These are phyloP conservation scores for Pistacia atlantica DNA, from an alignment of 345 rosid genomes.

Conservation along the genomic window DNA sequence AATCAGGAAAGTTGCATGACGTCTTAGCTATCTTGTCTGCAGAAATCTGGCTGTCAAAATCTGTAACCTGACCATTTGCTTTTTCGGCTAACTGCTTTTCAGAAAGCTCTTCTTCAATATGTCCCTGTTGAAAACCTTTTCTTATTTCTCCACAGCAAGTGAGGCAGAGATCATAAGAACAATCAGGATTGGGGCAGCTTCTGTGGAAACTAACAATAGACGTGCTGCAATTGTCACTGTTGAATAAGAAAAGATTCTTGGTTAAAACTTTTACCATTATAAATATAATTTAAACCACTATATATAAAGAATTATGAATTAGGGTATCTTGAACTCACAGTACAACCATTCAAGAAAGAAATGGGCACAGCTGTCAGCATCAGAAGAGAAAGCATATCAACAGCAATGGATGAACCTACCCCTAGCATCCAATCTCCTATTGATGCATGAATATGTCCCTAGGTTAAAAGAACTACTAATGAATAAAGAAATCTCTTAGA, in stretches of 20 bases:
- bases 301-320: not conserved
- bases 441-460: too few species aligned
- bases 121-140: slow-evolving; percentile 27
- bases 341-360: not conserved
- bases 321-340: not conserved
- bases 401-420: not conserved
- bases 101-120: slow-evolving; percentile 23
- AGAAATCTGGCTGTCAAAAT: slow-evolving; percentile 19
- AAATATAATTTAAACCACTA: too few species aligned
- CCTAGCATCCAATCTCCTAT: not conserved
- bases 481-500: slow-evolving; percentile 1
- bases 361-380: not conserved
- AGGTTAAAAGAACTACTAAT: not conserved
- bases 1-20: slow-evolving; percentile 18
- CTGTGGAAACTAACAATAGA: slow-evolving; percentile 54
- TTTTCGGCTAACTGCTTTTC: slow-evolving; percentile 25
- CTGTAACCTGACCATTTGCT: slow-evolving; percentile 22
- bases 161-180: slow-evolving; percentile 61
- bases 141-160: slow-evolving; percentile 56
- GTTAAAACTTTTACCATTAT: slow-evolving; percentile 16
- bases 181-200: slow-evolving; percentile 45
- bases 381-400: slow-evolving; percentile 4
- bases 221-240: slow-evolving; percentile 62
- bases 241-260: slow-evolving; percentile 14
- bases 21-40: not conserved